phyloP scores from a whole-genome alignment of 2,329 filamentous ascomycete species.

The Incumbomyces delicatus region DNA sequence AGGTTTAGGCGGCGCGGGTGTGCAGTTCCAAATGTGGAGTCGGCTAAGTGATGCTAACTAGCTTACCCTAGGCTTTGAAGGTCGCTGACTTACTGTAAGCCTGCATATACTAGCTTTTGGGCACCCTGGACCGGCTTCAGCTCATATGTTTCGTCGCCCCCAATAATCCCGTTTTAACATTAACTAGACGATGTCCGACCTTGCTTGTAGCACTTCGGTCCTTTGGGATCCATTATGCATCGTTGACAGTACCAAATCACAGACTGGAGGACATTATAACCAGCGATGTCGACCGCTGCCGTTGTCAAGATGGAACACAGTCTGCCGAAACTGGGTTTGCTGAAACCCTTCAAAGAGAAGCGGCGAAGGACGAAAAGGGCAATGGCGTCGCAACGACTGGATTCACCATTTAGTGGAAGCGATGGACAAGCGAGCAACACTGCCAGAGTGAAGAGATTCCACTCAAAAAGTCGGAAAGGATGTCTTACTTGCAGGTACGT shows the following conservation, averaged over 20 bases:
- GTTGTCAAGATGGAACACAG: not conserved
- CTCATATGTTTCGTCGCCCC: not conserved
- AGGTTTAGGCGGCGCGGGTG: not conserved
- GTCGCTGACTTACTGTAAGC: too few relatives aligned
- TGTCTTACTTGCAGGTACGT: constrained; percentile 4
- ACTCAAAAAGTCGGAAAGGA: constrained; percentile 1
- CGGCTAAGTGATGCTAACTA: not conserved
- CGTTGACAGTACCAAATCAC: not conserved
- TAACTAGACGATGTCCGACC: not conserved
- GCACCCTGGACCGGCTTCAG: not conserved
- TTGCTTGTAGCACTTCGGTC: not conserved
- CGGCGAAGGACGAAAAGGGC: not conserved
- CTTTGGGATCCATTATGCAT: not conserved
- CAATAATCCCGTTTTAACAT: not conserved
- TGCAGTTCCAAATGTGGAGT: not conserved
- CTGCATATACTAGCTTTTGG: too few relatives aligned
- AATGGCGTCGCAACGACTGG: not conserved
- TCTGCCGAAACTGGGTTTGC: not conserved
- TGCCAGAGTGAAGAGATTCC: constrained; percentile 1
- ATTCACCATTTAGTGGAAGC: not conserved
- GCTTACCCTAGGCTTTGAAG: too few relatives aligned
- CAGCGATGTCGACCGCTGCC: not conserved
- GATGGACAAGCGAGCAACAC: not conserved
- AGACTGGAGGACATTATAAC: not conserved
- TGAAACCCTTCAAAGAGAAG: not conserved